phyloP scores from a whole-genome alignment of 352 stramenopile species.

The Pythium scleroteichum region DNA sequence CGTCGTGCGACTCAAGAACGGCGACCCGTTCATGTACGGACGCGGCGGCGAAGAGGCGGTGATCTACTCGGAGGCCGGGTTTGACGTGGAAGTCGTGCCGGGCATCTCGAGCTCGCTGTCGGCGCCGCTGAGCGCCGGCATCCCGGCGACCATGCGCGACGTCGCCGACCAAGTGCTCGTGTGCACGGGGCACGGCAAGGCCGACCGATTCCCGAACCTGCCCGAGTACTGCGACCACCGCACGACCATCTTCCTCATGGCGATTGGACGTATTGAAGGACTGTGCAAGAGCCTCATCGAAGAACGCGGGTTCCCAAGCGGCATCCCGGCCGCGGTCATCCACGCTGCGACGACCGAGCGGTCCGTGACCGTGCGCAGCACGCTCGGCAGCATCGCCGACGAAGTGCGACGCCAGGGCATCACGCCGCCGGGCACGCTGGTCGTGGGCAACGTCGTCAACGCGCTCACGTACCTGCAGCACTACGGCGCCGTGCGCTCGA shows the following conservation, averaged over 20 bases:
- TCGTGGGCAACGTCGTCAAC: slow-evolving; percentile 93
- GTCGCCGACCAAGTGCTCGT: slow-evolving; percentile 92
- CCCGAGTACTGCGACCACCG: slow-evolving; percentile 95
- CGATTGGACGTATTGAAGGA: slow-evolving; percentile 91
- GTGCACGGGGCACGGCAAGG: slow-evolving; percentile 94
- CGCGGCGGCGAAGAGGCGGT: slow-evolving; percentile 93
- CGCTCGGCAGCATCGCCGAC: slow-evolving; percentile 87
- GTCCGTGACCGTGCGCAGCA: slow-evolving; percentile 89
- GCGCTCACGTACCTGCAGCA: slow-evolving; percentile 67
- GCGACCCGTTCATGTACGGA: slow-evolving; percentile 97
- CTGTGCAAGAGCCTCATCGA: slow-evolving; percentile 82
- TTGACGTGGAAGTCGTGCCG: slow-evolving; percentile 85
- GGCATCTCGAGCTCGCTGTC: slow-evolving; percentile 96
- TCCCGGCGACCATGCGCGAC: slow-evolving; percentile 96
- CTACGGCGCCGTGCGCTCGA: slow-evolving; percentile 51
- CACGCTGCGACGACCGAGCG: slow-evolving; percentile 91
- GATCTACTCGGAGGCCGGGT: slow-evolving; percentile 73
- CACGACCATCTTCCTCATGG: slow-evolving; percentile 98
- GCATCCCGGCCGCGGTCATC: slow-evolving; percentile 93
- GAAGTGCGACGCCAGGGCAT: slow-evolving; percentile 86
- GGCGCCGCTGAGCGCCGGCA: slow-evolving; percentile 91
- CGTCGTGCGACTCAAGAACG: slow-evolving; percentile 97
- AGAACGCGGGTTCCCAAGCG: slow-evolving; percentile 85
- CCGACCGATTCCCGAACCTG: slow-evolving; percentile 91
- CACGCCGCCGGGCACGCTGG: slow-evolving; percentile 90